Base-by-base conservation (phyloP, 176 grass and related monocot species). In the Cocos nucifera region DNA sequence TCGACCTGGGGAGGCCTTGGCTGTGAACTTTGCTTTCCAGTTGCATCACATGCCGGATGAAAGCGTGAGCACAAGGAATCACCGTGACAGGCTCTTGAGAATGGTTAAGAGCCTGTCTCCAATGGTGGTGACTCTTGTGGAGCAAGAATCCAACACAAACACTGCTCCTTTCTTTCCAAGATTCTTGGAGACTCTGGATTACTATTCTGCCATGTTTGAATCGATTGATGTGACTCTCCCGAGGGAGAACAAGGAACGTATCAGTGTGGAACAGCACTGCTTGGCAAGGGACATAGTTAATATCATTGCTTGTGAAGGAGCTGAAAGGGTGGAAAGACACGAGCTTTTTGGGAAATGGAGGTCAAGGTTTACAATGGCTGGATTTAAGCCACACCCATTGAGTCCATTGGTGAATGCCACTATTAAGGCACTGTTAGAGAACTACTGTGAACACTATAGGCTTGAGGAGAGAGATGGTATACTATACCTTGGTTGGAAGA, bases 131-230 rank as follows among this genome's bases (percentile, higher is more conserved):
- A 93, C 94, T 5, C 80, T 98, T 1, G 83, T 88, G 55, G 94
- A 98, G 73, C 82, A 86, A 79, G 94, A 98, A 76, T 80, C 71
- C 53, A 98, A 93, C 79, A 92, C 88, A 4, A 98, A 98, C 74
- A 92, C 88, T 0, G 76, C 94, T 19, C 79, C 88, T 0, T 98
- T 98, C 55, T 67, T 59, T 15, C 82, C 78, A 23, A 58, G 94
- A 59, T 92, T 98, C 28, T 72, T 69, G 19, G 88, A 92, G 79
- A 86, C 94, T 10, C 64, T 98, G 22, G 85, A 93, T 26, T 93
- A 93, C 67, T 98, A 93, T 66, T 75, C 77, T 16, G 88, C 94
- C 59, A 69, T 98, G 63, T 98, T 98, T 27, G 88, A 98, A 74
- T 98, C 94, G 20, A 80, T 98, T 61, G 94, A 98, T 75, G 70